Conservation (phyloP, 163 green algal species). For the Volvox carteri region DNA sequence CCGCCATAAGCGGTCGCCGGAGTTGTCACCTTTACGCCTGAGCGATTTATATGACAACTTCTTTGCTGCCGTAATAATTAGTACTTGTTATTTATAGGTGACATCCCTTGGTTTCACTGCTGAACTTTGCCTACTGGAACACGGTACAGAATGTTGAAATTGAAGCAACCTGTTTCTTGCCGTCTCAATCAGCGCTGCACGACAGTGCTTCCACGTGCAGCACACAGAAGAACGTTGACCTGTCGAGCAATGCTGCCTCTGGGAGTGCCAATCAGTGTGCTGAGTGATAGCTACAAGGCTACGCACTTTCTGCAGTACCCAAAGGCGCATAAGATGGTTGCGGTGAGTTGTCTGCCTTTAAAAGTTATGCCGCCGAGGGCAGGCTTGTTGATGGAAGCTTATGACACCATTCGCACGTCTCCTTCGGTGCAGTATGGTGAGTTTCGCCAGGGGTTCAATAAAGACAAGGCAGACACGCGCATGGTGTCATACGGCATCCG, state of each 20-base stretch:
- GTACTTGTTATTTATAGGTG: not conserved
- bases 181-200: not conserved
- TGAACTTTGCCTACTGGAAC: not conserved
- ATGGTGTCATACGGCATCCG: constrained; percentile 88
- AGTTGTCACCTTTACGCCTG: constrained; percentile 12
- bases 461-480: constrained; percentile 85
- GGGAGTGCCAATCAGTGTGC: constrained; percentile 80
- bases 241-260: constrained; percentile 23
- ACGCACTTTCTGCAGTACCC: constrained; percentile 91
- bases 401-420: not conserved
- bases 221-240: not conserved
- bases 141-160: constrained; percentile 7
- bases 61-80: not conserved
- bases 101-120: not conserved
- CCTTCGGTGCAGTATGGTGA: constrained; percentile 85
- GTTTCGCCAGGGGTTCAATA: constrained; percentile 86
- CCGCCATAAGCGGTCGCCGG: constrained; percentile 7
- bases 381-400: constrained; percentile 19
- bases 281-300: constrained; percentile 91
- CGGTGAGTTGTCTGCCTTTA: constrained; percentile 70
- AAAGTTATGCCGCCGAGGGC: not conserved
- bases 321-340: constrained; percentile 82
- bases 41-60: constrained; percentile 20
- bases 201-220: not conserved
- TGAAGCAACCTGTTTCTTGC: not conserved